Conservation (phyloP, 768 basidiomycete genomes). For the Rubroboletus pulcherrimus region DNA sequence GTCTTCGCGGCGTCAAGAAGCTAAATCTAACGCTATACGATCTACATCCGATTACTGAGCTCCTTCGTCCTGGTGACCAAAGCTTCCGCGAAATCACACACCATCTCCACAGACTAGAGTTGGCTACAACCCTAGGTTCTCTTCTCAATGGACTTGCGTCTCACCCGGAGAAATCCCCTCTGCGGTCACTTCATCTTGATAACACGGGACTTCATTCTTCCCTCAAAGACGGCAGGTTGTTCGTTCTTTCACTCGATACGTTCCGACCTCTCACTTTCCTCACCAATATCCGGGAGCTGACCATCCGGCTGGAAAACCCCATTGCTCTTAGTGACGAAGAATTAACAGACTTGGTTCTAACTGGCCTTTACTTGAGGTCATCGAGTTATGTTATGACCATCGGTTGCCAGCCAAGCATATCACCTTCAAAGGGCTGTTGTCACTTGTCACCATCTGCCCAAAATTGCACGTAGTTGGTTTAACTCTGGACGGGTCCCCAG, state of each 20-base stretch:
- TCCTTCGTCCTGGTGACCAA: too few relatives aligned
- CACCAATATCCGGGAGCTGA: not conserved
- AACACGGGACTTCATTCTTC: too few relatives aligned
- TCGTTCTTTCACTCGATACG: not conserved
- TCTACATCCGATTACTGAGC: too few relatives aligned
- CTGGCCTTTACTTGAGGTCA: not conserved
- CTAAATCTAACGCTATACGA: too few relatives aligned
- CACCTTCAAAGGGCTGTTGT: not conserved
- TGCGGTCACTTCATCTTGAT: not conserved
- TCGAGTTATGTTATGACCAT: not conserved
- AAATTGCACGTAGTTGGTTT: not conserved
- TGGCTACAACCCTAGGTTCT: not conserved
- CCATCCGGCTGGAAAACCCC: not conserved
- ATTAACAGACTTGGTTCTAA: not conserved
- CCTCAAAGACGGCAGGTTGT: too few relatives aligned
- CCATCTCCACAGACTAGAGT: too few relatives aligned
- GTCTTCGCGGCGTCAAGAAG: too few relatives aligned
- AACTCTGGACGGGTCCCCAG: not conserved
- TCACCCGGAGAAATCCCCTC: not conserved
- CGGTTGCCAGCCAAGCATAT: not conserved
- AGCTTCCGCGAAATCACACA: too few relatives aligned
- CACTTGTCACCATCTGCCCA: not conserved
- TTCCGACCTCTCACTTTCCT: not conserved
- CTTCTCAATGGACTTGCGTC: not conserved
- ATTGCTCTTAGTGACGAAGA: not conserved